phyloP scores from a whole-genome alignment of 192 early-diverging fungal species.

The Coemansia brasiliensis region DNA sequence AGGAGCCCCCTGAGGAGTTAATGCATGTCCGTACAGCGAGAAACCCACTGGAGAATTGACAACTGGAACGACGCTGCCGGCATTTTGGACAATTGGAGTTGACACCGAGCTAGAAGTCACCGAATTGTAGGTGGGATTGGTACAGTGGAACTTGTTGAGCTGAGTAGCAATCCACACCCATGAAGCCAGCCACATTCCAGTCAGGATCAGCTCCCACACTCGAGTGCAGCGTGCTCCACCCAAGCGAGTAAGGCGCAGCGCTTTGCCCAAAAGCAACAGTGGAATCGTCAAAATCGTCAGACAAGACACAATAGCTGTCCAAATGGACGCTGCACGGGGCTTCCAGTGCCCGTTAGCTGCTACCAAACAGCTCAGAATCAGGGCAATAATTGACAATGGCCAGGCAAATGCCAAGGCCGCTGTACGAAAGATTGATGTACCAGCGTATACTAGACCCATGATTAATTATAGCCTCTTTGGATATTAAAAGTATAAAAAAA shows the following conservation, averaged over 20 bases:
- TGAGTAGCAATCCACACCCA: slow-evolving; percentile 55
- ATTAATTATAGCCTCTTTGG: slow-evolving; percentile 6
- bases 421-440: slow-evolving; percentile 43
- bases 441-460: slow-evolving; percentile 42
- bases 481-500: slow-evolving; percentile 4
- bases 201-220: slow-evolving; percentile 47
- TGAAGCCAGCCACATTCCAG: slow-evolving; percentile 47
- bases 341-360: slow-evolving; percentile 56
- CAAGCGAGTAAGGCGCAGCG: slow-evolving; percentile 27
- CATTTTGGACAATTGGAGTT: slow-evolving; percentile 9
- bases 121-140: slow-evolving; percentile 7
- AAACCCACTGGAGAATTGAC: slow-evolving; percentile 22
- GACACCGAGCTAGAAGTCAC: neutral
- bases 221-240: slow-evolving; percentile 43
- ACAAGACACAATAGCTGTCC: slow-evolving; percentile 42
- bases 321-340: slow-evolving; percentile 51
- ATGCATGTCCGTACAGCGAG: slow-evolving; percentile 49
- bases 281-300: slow-evolving; percentile 45
- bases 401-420: slow-evolving; percentile 29
- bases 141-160: slow-evolving; percentile 53
- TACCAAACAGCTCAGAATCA: slow-evolving; percentile 46
- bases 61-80: neutral
- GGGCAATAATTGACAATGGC: slow-evolving; percentile 35
- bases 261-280: slow-evolving; percentile 39
- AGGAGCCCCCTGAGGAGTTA: slow-evolving; percentile 35